phyloP scores from a whole-genome alignment of 306 rosid species.

The Glycyrrhiza uralensis region DNA sequence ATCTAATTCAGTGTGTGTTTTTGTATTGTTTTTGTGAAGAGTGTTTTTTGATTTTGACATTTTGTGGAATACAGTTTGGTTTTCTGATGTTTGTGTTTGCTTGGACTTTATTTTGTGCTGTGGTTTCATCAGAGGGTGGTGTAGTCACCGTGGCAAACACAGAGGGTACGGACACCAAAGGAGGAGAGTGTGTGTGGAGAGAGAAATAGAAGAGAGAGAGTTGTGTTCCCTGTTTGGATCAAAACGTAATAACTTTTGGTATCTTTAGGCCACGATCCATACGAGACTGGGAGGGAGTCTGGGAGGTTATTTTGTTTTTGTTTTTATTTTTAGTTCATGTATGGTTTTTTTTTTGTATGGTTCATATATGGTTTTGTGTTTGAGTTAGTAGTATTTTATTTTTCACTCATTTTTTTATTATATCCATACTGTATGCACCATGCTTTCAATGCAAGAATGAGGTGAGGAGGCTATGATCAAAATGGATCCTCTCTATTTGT shows the following conservation, averaged over 20 bases:
- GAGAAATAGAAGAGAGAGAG: background rate
- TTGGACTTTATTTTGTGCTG: background rate
- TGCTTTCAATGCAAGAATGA: too few species aligned
- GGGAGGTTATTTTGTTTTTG: background rate
- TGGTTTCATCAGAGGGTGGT: background rate
- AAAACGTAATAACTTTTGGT: constrained; percentile 13
- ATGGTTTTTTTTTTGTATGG: too few species aligned
- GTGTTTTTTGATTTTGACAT: background rate
- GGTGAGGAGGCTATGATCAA: too few species aligned
- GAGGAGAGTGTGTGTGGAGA: background rate
- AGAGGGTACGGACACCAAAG: constrained; percentile 16
- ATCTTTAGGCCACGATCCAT: constrained; percentile 20
- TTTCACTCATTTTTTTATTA: too few species aligned
- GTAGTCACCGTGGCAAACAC: background rate
- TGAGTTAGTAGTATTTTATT: too few species aligned
- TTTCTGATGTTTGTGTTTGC: background rate
- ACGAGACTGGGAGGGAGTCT: background rate
- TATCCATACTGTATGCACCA: too few species aligned
- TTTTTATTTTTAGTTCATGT: too few species aligned
- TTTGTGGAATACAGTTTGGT: background rate
- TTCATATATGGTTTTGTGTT: too few species aligned
- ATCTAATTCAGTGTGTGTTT: constrained; percentile 17
- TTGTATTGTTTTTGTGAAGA: background rate
- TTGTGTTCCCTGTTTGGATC: constrained; percentile 30
- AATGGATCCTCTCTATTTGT: too few species aligned